phyloP scores from a whole-genome alignment of 192 early-diverging fungal species.

The Coemansia sp. region DNA sequence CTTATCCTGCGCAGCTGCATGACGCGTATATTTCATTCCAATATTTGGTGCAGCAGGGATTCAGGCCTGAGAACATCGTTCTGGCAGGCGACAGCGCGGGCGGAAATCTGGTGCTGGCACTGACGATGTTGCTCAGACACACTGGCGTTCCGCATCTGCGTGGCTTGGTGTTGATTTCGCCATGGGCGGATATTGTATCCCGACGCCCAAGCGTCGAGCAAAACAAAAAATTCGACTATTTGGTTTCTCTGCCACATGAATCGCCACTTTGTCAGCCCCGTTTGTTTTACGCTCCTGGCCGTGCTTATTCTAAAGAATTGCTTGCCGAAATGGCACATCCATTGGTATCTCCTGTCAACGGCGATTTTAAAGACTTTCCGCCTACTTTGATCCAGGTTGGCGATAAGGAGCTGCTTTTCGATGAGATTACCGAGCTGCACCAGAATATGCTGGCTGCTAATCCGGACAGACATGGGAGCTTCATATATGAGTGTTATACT shows the following conservation, averaged over 20 bases:
- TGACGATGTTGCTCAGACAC: conserved; percentile 65
- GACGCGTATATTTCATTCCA: conserved; percentile 61
- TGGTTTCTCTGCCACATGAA: conserved; percentile 14
- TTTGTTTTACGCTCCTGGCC: conserved; percentile 41
- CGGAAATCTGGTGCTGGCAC: conserved; percentile 63
- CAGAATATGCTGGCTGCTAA: conserved; percentile 36
- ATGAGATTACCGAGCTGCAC: conserved; percentile 39
- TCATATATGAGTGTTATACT: conserved; percentile 36
- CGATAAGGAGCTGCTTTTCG: conserved; percentile 35
- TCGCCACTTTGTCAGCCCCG: conserved; percentile 28
- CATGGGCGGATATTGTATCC: conserved; percentile 30
- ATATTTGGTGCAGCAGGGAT: conserved; percentile 59
- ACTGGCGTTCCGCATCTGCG: conserved; percentile 49
- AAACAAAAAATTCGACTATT: conserved; percentile 35
- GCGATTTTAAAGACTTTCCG: conserved; percentile 37
- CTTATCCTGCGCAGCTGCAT: conserved; percentile 63
- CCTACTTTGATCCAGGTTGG: conserved; percentile 45
- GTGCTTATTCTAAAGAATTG: conserved; percentile 21
- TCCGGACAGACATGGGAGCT: conserved; percentile 7
- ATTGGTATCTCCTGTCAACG: conserved; percentile 47
- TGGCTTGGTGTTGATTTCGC: conserved; percentile 62
- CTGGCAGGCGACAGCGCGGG: conserved; percentile 72
- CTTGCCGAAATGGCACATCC: conserved; percentile 30
- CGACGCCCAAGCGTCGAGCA: conserved; percentile 16
- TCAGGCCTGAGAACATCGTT: conserved; percentile 61